Conservation (phyloP, 129 eudicot species). For the Ambrosia artemisiifolia region DNA sequence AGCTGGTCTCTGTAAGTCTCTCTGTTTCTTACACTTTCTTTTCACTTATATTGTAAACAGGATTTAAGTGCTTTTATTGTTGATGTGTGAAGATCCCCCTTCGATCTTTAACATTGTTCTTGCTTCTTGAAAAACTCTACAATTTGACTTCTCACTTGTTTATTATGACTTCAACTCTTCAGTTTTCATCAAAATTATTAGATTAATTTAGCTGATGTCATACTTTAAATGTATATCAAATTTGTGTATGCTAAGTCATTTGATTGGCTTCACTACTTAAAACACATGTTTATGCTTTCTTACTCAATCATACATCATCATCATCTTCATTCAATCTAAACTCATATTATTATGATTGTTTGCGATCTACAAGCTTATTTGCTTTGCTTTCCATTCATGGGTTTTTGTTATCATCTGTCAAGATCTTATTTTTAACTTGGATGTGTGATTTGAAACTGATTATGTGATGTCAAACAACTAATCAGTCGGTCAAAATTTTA, state of each 20-base stretch:
- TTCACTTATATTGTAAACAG: no score
- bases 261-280: not conserved
- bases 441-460: not conserved
- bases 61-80: conserved; percentile 11
- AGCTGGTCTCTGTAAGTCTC: conserved; percentile 59
- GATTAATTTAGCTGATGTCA: not conserved
- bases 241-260: not conserved
- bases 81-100: conserved; percentile 21
- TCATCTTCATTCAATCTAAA: not conserved
- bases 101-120: conserved; percentile 19
- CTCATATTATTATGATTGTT: not conserved
- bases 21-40: conserved; percentile 5
- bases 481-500: not conserved
- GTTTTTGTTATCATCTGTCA: conserved; percentile 2
- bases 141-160: conserved; percentile 16
- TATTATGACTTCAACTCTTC: not conserved
- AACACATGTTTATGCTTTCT: not conserved
- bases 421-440: conserved; percentile 18
- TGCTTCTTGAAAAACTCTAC: not conserved
- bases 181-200: not conserved
- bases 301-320: not conserved
- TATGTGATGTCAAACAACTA: not conserved
- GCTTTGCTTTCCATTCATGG: not conserved
- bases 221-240: not conserved
- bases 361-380: not conserved